Evolutionary conservation across 169 alveolate species (phyloP).

Genomic region (Plasmodium reichenowi): DNA sequence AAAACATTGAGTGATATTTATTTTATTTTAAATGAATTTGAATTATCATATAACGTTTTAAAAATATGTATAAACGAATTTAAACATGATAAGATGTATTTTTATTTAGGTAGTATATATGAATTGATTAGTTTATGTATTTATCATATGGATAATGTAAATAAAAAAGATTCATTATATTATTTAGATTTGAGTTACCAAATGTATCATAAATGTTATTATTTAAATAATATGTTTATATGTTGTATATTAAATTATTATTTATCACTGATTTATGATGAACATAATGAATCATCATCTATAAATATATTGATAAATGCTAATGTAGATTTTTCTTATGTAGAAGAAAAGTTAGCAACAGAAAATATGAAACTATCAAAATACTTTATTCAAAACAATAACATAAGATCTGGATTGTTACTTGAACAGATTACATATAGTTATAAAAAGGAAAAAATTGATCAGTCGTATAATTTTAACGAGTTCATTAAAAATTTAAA

Average conservation of each 20-base stretch:
- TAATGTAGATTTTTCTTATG: constrained; percentile 37
- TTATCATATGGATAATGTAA: constrained; percentile 27
- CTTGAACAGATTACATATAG: constrained; percentile 64
- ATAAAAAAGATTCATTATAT: constrained; percentile 46
- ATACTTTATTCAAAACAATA: constrained; percentile 36
- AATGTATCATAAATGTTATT: constrained; percentile 27
- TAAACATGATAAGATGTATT: constrained; percentile 45
- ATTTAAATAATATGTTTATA: constrained; percentile 47
- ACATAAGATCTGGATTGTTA: constrained; percentile 36
- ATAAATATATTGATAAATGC: constrained; percentile 38
- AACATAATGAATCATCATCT: constrained; percentile 16
- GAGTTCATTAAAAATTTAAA: neutral
- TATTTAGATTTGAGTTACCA: constrained; percentile 60
- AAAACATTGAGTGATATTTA: constrained; percentile 57
- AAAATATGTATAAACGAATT: constrained; percentile 61
- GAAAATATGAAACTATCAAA: constrained; percentile 9
- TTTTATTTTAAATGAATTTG: constrained; percentile 37
- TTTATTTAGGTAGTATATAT: constrained; percentile 32
- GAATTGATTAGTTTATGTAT: constrained; percentile 46
- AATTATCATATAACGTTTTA: constrained; percentile 25
- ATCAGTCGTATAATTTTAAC: neutral
- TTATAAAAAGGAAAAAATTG: constrained; percentile 27
- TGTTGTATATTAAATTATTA: constrained; percentile 51
- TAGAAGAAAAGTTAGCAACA: constrained; percentile 28
- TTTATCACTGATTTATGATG: constrained; percentile 35